Evolutionary conservation across 768 basidiomycete species (phyloP), one percentile per base, ranked within the genome.

Genomic region (Leucosporidium creatinivorum): DNA sequence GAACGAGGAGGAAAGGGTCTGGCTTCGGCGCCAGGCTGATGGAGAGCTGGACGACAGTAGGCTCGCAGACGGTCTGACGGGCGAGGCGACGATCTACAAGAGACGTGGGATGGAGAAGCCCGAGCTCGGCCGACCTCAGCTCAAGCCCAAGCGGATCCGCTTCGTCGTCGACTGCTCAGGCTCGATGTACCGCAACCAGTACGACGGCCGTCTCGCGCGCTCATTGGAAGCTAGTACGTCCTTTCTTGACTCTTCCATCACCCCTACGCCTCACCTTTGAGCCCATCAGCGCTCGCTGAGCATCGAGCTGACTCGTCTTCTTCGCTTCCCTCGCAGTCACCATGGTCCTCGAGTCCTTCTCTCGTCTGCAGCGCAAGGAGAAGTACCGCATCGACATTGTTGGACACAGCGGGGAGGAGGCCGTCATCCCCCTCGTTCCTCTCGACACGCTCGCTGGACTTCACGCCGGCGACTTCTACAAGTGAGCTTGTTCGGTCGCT

Each of bases 91-190:
- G 17, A 56, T 71, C 17, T 71, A 71, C 66, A 67, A 68, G 51
- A 49, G 66, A 0, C 54, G 69, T 1, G 66, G 63, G 6, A 18
- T 31, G 19, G 69, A 71, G 60, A 67, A 71, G 63, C 69, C 69
- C 25, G 69, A 71, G 18, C 30, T 68, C 3, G 69, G 69, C 3
- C 52, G 39, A 18, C 69, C 66, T 23, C 69, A 71, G 28, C 66
- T 71, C 30, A 71, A 68, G 54, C 69, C 69, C 1, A 71, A 71
- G 51, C 63, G 69, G 1, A 65, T 71, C 19, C 63, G 69, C 17
- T 67, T 71, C 54, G 59, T 71, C 17, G 61, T 71, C 18, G 69
- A 71, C 58, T 54, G 67, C 15, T 58, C 55, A 4, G 69, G 66
- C 1, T 65, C 63, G 18, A 39, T 63, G 63, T 71, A 71, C 56